A percentile compares a stretch with the other conserved stretches of the same genome.
These are phyloP conservation scores for Xylariomycetidae sp. DNA, from an alignment of 2,329 filamentous ascomycete genomes.

Conservation along the genomic window DNA sequence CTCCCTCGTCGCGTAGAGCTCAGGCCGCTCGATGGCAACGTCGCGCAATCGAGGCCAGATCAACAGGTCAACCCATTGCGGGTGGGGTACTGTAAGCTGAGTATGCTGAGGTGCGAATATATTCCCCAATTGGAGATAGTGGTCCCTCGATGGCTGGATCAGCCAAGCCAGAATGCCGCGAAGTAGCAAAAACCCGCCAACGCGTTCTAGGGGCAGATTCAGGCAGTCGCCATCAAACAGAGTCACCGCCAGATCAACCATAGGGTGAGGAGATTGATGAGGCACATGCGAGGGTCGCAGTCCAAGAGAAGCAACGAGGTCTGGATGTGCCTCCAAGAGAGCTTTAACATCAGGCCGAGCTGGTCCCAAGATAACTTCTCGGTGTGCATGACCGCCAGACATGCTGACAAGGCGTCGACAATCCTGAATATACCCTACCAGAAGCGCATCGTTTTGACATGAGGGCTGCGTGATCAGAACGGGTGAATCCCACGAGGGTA, in stretches of 20 bases:
- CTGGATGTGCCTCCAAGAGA: conserved; percentile 18
- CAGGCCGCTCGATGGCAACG: conserved; percentile 29
- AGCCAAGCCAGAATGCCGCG: conserved; percentile 26
- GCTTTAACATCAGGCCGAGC: conserved; percentile 28
- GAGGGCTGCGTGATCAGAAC: conserved; percentile 25
- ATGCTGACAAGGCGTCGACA: conserved; percentile 28
- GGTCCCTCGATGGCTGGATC: conserved; percentile 27
- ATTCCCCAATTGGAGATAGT: conserved; percentile 17
- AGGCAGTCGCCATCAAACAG: conserved; percentile 25
- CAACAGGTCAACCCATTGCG: conserved; percentile 29
- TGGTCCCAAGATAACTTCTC: conserved; percentile 28
- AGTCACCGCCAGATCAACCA: too few species aligned
- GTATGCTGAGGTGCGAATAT: conserved; percentile 21
- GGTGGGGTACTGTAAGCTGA: conserved; percentile 24
- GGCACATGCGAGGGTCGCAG: conserved; percentile 18
- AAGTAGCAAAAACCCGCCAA: conserved; percentile 28
- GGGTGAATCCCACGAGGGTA: conserved; percentile 28
- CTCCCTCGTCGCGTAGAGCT: conserved; percentile 32
- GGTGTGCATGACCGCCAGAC: conserved; percentile 14
- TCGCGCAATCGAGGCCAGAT: conserved; percentile 31
- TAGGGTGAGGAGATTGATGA: conserved; percentile 25
- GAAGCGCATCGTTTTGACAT: conserved; percentile 29
- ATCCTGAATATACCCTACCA: conserved; percentile 31
- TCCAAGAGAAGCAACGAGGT: conserved; percentile 8
- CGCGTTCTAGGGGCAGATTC: conserved; percentile 26